These are phyloP conservation scores for Fallopia convolvulus DNA, from an alignment of 148 eudicot genomes.

Conservation along the genomic window DNA sequence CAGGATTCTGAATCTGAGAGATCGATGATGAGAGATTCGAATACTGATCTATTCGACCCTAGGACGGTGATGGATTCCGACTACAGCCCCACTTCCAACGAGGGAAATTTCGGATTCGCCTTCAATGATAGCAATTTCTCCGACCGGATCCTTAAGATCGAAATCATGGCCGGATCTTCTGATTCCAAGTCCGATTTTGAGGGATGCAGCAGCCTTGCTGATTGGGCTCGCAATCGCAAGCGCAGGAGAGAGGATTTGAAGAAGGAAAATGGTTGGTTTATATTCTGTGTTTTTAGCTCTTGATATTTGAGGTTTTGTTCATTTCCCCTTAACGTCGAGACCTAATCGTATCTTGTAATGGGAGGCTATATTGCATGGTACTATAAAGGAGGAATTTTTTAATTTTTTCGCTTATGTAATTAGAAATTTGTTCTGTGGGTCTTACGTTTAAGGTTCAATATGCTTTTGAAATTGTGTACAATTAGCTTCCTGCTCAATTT, in stretches of 20 bases:
- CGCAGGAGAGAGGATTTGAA: conserved; percentile 53
- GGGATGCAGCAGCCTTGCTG: conserved; percentile 22
- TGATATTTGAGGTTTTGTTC: not conserved
- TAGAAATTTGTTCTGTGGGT: not conserved
- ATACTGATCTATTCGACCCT: conserved; percentile 68
- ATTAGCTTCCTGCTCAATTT: not conserved
- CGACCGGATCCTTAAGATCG: conserved; percentile 53
- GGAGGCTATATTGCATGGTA: not conserved
- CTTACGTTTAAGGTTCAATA: not conserved
- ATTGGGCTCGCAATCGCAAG: conserved; percentile 65
- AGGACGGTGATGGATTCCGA: conserved; percentile 68
- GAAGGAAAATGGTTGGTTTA: conserved; percentile 31
- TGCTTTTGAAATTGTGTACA: not conserved
- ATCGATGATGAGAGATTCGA: conserved; percentile 19
- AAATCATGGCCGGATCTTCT: conserved; percentile 44
- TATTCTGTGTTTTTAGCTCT: not conserved
- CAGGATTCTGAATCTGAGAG: not conserved
- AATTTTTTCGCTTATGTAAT: not conserved
- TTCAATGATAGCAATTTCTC: conserved; percentile 72
- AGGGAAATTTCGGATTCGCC: conserved; percentile 49
- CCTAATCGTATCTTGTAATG: too few relatives aligned
- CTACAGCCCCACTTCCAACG: not conserved
- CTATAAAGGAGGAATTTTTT: not conserved
- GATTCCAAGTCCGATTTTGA: conserved; percentile 27
- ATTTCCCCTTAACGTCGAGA: not conserved